phyloP scores from a whole-genome alignment of 192 early-diverging fungal species.

The Coemansia sp. region DNA sequence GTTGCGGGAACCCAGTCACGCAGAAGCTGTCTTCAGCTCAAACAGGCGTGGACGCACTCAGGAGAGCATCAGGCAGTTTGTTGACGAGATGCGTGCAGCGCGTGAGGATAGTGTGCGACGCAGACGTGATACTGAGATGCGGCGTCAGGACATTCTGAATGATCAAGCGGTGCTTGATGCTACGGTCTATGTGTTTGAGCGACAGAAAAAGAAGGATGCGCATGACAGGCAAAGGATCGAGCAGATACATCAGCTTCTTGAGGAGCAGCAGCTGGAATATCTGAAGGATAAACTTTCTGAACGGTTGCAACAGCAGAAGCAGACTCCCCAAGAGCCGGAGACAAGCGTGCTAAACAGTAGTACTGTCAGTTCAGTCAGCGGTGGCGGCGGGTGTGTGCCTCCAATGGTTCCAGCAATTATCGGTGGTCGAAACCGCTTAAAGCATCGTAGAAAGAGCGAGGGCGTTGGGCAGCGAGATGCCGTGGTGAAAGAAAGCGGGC shows the following conservation, averaged over 20 bases:
- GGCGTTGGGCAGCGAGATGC: background rate
- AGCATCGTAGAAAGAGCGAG: slow-evolving; percentile 13
- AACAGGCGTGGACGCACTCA: slow-evolving; percentile 37
- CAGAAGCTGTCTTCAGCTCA: background rate
- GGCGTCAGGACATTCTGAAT: slow-evolving; percentile 28
- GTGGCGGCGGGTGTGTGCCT: background rate
- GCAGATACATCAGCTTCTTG: slow-evolving; percentile 6
- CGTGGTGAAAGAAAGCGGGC: slow-evolving; percentile 6
- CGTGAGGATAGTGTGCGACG: slow-evolving; percentile 29
- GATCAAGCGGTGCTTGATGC: slow-evolving; percentile 45
- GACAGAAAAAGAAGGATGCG: slow-evolving; percentile 24
- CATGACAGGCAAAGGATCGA: slow-evolving; percentile 7
- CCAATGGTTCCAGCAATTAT: background rate
- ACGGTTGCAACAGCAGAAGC: background rate
- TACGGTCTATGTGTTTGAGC: slow-evolving; percentile 40
- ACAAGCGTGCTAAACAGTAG: slow-evolving; percentile 17
- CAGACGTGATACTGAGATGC: slow-evolving; percentile 19
- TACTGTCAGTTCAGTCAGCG: background rate
- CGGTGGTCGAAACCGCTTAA: slow-evolving; percentile 2
- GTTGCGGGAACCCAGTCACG: background rate
- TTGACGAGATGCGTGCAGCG: slow-evolving; percentile 36
- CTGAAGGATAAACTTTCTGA: background rate
- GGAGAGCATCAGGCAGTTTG: slow-evolving; percentile 37
- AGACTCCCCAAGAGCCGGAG: background rate
- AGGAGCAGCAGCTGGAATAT: slow-evolving; percentile 6